phyloP scores from a whole-genome alignment of 768 basidiomycete genomes.

The Tulasnella sp. region DNA sequence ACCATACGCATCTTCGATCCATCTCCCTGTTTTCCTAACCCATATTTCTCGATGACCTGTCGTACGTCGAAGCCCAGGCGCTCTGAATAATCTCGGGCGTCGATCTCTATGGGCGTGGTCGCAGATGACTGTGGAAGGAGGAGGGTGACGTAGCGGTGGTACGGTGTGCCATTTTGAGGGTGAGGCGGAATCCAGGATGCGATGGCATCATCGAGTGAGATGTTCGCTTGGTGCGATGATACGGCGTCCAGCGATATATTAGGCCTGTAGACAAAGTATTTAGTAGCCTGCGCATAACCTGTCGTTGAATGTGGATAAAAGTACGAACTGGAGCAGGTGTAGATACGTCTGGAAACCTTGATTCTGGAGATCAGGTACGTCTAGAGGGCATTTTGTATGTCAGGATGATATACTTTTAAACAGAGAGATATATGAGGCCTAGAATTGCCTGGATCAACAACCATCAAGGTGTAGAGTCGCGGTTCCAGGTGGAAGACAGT shows the following conservation, averaged over 20 bases:
- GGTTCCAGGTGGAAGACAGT: slow-evolving; percentile 75
- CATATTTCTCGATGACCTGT: slow-evolving; percentile 45
- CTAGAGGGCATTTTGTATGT: slow-evolving; percentile 28
- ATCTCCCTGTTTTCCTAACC: slow-evolving; percentile 18
- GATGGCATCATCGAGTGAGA: slow-evolving; percentile 15
- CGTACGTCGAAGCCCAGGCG: slow-evolving; percentile 58
- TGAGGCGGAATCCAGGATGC: slow-evolving; percentile 76
- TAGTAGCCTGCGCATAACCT: background rate
- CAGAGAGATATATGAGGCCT: background rate
- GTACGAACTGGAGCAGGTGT: slow-evolving; percentile 74
- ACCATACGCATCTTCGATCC: slow-evolving; percentile 24
- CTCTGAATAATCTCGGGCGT: background rate
- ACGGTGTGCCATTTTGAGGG: slow-evolving; percentile 76
- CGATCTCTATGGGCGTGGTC: slow-evolving; percentile 11
- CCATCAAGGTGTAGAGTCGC: slow-evolving; percentile 74
- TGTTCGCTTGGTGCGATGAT: background rate
- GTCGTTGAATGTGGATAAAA: background rate
- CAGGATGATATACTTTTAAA: slow-evolving; percentile 7
- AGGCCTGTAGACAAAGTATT: background rate
- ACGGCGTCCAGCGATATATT: background rate
- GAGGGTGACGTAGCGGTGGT: slow-evolving; percentile 79
- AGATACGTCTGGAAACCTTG: slow-evolving; percentile 59
- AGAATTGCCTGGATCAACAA: slow-evolving; percentile 69
- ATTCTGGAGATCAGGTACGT: slow-evolving; percentile 66
- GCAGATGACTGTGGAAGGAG: slow-evolving; percentile 57